Evolutionary conservation across 108 stramenopile genomes (phyloP), one percentile per base, ranked within the genome.

Genomic region (Cylindrotheca closterium): DNA sequence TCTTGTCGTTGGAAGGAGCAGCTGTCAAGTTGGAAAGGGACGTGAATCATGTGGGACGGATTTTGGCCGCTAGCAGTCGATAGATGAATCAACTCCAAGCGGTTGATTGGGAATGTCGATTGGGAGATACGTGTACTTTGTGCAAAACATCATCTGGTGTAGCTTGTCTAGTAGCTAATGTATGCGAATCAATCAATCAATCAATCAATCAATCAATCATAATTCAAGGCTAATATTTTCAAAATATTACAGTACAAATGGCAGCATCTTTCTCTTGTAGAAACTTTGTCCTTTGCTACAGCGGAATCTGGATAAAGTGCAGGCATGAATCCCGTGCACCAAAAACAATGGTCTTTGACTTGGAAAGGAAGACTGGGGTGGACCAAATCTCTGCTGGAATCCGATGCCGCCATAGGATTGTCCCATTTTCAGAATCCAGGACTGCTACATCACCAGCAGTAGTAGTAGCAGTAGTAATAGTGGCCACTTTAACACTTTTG

Each of bases 1-100:
- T 92, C 67, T 76, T 69, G 12, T 66, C 75, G 47, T 70, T 92
- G 60, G 91, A 92, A 60, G 55, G 55, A 2, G 75, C 76, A 30
- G 78, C 79, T 1, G 78, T 82, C 32, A 54, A 67, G 23, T 58
- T 92, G 54, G 88, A 92, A 60, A 30, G 60, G 1, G 91, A 92
- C 65, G 72, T 85, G 30, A 60, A 47, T 24, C 58, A 67, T n/a
- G 66, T 74, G 4, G 47, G 47, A 1, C 4, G 27, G 7, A 0
- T 56, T 2, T 46, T 67, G 37, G 37, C 37, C 15, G 37, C n/a
- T n/a, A n/a, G n/a, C n/a, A n/a, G n/a, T n/a, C n/a, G n/a, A n/a
- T n/a, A n/a, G n/a, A n/a, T n/a, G n/a, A n/a, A n/a, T n/a, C n/a
- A n/a, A n/a, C n/a, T n/a, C n/a, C n/a, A n/a, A n/a, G n/a, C n/a